Percentiles rank a stretch among this genome's conserved stretches.
Conservation (phyloP, 1,284 basidiomycete species). For the Violaceomyces palustris region DNA sequence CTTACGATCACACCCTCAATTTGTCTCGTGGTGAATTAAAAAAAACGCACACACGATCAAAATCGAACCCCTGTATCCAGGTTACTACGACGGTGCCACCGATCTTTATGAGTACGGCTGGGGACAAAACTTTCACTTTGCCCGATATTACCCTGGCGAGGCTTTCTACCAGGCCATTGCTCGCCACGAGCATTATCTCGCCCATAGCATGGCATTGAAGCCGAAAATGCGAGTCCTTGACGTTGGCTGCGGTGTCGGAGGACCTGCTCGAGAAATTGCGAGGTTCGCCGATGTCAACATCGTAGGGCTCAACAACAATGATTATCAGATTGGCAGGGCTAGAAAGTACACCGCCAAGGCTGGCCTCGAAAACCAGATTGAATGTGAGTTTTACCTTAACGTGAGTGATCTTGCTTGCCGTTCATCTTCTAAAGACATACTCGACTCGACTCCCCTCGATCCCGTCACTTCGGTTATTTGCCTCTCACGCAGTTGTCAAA, state of each 20-base stretch:
- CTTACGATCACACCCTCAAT: not conserved
- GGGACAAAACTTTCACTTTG: conserved; percentile 93
- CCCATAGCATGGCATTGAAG: conserved; percentile 59
- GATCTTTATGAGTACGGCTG: conserved; percentile 96
- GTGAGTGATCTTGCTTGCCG: too few relatives aligned
- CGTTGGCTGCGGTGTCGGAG: conserved; percentile 96
- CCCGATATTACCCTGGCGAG: conserved; percentile 94
- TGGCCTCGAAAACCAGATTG: conserved; percentile 71
- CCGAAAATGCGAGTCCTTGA: conserved; percentile 94
- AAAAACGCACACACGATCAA: too few relatives aligned
- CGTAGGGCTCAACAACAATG: conserved; percentile 92
- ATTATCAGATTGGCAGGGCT: conserved; percentile 85
- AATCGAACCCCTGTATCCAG: too few relatives aligned
- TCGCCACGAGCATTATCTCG: conserved; percentile 96
- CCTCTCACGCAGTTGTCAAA: conserved; percentile 30
- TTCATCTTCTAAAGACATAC: too few relatives aligned
- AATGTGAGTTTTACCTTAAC: too few relatives aligned
- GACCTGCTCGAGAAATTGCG: conserved; percentile 91
- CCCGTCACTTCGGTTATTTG: not conserved
- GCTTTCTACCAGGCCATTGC: conserved; percentile 75
- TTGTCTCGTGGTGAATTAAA: too few relatives aligned
- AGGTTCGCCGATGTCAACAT: conserved; percentile 82
- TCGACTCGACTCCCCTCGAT: too few relatives aligned
- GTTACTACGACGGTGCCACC: conserved; percentile 94
- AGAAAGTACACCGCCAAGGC: conserved; percentile 75